Conservation (phyloP, 345 rosid species). For the Aethionema arabicum region DNA sequence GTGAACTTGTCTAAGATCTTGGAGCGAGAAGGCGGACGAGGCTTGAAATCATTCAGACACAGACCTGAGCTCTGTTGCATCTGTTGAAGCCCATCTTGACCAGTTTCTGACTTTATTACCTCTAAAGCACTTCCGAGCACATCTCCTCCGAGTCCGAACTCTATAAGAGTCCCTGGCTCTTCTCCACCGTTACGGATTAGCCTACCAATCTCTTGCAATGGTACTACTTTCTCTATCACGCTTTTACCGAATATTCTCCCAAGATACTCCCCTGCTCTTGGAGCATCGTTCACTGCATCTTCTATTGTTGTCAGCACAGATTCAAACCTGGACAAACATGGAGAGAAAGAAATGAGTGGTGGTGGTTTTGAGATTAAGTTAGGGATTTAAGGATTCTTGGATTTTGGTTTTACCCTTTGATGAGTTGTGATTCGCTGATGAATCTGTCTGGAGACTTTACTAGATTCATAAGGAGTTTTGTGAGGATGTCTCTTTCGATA, state of each 20-base stretch:
- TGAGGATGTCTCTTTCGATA: constrained; percentile 76
- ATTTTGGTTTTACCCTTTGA: too few relatives aligned
- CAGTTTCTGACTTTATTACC: constrained; percentile 56
- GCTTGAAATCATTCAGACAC: constrained; percentile 69
- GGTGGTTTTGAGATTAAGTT: too few relatives aligned
- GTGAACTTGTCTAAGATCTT: constrained; percentile 64
- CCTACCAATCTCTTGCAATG: constrained; percentile 57
- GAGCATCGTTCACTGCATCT: constrained; percentile 91
- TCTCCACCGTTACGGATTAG: constrained; percentile 71
- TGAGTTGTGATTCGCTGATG: too few relatives aligned
- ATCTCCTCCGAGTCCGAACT: constrained; percentile 79
- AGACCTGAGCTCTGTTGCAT: constrained; percentile 53
- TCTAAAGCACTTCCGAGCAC: constrained; percentile 76
- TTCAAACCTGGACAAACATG: constrained; percentile 53
- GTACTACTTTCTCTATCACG: constrained; percentile 48
- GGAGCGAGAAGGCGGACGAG: constrained; percentile 53
- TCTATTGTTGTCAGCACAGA: constrained; percentile 67
- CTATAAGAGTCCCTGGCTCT: constrained; percentile 54
- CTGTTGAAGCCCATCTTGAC: constrained; percentile 54
- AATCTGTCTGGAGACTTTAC: constrained; percentile 45
- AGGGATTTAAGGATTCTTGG: too few relatives aligned
- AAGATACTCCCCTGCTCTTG: constrained; percentile 84
- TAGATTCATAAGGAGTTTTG: constrained; percentile 74
- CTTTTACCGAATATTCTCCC: constrained; percentile 63
- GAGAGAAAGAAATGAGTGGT: too few relatives aligned